phyloP scores from a whole-genome alignment of 2,329 filamentous ascomycete genomes.

The Venturia aucupariae region DNA sequence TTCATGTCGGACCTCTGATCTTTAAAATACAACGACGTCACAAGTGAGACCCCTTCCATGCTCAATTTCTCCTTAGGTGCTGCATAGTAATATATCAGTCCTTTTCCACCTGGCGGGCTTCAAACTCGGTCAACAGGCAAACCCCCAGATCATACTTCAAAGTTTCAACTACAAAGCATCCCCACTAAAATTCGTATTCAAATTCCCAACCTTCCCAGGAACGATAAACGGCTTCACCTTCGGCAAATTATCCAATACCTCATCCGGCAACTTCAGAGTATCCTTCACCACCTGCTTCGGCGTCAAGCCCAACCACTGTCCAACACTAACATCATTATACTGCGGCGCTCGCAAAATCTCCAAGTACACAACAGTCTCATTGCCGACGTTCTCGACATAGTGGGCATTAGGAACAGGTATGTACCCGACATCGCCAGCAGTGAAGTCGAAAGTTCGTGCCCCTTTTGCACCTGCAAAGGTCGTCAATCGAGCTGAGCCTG shows the following conservation, averaged over 20 bases:
- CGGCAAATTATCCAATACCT: conserved; percentile 58
- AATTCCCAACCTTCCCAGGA: neutral
- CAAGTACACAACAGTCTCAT: conserved; percentile 64
- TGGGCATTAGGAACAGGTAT: conserved; percentile 70
- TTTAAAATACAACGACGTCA: too few relatives aligned
- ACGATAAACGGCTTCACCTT: conserved; percentile 23
- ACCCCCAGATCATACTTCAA: too few relatives aligned
- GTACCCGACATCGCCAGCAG: conserved; percentile 65
- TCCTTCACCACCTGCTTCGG: conserved; percentile 43
- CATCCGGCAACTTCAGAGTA: conserved; percentile 1
- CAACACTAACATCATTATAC: conserved; percentile 64
- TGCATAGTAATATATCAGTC: too few relatives aligned
- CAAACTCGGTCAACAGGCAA: too few relatives aligned
- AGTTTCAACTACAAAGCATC: neutral
- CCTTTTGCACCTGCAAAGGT: conserved; percentile 61
- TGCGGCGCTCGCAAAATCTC: conserved; percentile 67
- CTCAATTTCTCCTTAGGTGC: too few relatives aligned
- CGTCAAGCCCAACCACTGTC: conserved; percentile 68
- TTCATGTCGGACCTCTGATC: too few relatives aligned
- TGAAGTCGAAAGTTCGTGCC: conserved; percentile 68
- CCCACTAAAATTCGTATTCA: neutral
- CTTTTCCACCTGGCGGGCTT: too few relatives aligned
- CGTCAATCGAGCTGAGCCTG: conserved; percentile 55
- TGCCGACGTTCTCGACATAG: conserved; percentile 73
- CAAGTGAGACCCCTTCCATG: too few relatives aligned